Evolutionary conservation across 2,329 filamentous ascomycete species (phyloP).

Genomic region (Verticillium klebahnii): DNA sequence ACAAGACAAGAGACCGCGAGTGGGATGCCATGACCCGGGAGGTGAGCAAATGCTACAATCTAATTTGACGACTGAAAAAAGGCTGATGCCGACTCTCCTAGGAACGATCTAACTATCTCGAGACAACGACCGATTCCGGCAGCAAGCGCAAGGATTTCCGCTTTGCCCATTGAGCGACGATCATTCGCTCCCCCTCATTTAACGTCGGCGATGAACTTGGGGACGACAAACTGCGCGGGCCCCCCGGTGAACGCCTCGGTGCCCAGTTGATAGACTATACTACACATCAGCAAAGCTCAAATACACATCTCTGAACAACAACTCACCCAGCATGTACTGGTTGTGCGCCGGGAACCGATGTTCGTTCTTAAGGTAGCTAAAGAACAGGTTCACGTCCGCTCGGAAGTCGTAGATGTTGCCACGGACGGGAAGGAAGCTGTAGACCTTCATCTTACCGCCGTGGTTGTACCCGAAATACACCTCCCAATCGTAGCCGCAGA

Average conservation of each 20-base stretch:
- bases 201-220: constrained; percentile 16
- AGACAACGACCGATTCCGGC: constrained; percentile 36
- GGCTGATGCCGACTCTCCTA: not conserved
- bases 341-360: constrained; percentile 31
- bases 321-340: constrained; percentile 20
- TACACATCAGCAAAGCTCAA: not conserved
- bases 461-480: constrained; percentile 49
- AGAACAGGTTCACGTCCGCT: constrained; percentile 49
- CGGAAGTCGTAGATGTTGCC: constrained; percentile 41
- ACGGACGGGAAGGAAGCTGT: constrained; percentile 33
- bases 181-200: not conserved
- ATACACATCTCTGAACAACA: not conserved
- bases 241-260: constrained; percentile 20
- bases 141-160: constrained; percentile 39
- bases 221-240: constrained; percentile 14
- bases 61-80: constrained; percentile 18
- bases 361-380: constrained; percentile 41
- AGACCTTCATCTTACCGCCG: constrained; percentile 46
- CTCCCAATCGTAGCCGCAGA: constrained; percentile 36
- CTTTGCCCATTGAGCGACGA: constrained; percentile 22
- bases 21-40: constrained; percentile 44
- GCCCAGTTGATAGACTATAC: constrained; percentile 17
- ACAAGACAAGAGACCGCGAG: constrained; percentile 34
- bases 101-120: constrained; percentile 24
- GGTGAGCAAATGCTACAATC: constrained; percentile 18